Percentiles rank a stretch among this genome's conserved stretches.
Evolutionary conservation across 2,329 filamentous ascomycete genomes (phyloP).

Genomic region (Allantophomopsis lycopodina): DNA sequence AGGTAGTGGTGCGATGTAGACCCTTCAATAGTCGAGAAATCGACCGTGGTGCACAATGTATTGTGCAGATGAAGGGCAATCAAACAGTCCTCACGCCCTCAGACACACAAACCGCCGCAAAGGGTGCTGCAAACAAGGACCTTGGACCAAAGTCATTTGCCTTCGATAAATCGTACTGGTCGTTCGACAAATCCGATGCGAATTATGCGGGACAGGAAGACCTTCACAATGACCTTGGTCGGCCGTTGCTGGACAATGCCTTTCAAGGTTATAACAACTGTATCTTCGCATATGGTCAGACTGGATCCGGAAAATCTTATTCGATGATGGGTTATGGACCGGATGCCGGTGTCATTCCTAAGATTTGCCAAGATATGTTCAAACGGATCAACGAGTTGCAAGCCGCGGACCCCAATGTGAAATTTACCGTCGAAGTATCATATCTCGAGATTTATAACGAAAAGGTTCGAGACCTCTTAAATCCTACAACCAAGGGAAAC

Average conservation of each 20-base stretch:
- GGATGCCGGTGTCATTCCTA: constrained; percentile 89
- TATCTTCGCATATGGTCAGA: constrained; percentile 98
- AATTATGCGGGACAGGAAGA: constrained; percentile 86
- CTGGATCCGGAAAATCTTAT: constrained; percentile 95
- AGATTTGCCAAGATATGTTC: constrained; percentile 98
- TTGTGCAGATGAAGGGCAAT: constrained; percentile 88
- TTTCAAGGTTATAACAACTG: constrained; percentile 99
- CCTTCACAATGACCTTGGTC: constrained; percentile 77
- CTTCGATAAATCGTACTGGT: constrained; percentile 98
- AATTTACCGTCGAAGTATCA: constrained; percentile 92
- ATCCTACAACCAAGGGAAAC: constrained; percentile 90
- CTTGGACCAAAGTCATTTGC: constrained; percentile 74
- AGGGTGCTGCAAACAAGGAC: constrained; percentile 46
- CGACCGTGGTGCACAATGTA: constrained; percentile 86
- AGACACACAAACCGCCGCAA: constrained; percentile 35
- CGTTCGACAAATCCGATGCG: constrained; percentile 68
- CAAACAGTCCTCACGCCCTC: constrained; percentile 80
- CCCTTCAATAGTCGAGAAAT: constrained; percentile 95
- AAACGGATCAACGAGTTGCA: constrained; percentile 62
- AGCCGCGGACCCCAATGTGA: constrained; percentile 54
- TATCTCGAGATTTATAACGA: constrained; percentile 99
- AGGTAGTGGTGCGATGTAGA: constrained; percentile 94
- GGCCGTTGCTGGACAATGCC: constrained; percentile 89
- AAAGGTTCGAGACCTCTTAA: constrained; percentile 85
- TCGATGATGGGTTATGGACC: constrained; percentile 99